phyloP scores from a whole-genome alignment of 148 eudicot species.

The Rhododendron ovatum region DNA sequence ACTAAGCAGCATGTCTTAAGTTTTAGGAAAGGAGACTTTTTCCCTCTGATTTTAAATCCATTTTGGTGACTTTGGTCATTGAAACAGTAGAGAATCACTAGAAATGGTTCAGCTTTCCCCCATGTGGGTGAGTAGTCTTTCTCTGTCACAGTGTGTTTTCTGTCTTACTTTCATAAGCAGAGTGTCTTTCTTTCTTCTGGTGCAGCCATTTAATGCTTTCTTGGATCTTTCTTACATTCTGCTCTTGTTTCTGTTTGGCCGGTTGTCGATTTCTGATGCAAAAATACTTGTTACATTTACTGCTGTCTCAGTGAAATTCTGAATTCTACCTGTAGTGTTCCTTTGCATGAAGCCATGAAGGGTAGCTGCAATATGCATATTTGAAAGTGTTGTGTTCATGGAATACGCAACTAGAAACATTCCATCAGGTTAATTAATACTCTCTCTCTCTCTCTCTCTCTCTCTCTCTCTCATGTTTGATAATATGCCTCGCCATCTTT shows the following conservation, averaged over 20 bases:
- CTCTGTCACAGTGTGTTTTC: conserved; percentile 15
- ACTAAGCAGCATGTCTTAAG: neutral
- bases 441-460: neutral
- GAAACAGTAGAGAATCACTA: neutral
- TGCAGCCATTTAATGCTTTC: conserved; percentile 20
- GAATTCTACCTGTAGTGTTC: neutral
- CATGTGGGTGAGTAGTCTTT: conserved; percentile 22
- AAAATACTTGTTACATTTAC: conserved; percentile 26
- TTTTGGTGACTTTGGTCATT: conserved; percentile 1
- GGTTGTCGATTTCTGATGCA: conserved; percentile 28
- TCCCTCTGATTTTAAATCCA: neutral
- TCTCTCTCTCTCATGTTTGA: neutral
- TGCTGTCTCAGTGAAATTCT: conserved; percentile 20
- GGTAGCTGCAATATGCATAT: conserved; percentile 8
- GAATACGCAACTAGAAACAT: conserved; percentile 10
- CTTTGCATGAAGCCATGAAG: neutral
- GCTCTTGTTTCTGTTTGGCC: conserved; percentile 16
- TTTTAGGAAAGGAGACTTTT: neutral
- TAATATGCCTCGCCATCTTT: neutral
- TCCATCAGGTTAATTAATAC: conserved; percentile 5
- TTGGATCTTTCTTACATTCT: conserved; percentile 26
- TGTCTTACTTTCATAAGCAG: conserved; percentile 12
- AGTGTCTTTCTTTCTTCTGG: conserved; percentile 8
- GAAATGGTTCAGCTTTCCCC: conserved; percentile 1
- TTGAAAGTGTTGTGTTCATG: conserved; percentile 10